Evolutionary conservation across 805 yeast species (phyloP), one percentile per base, ranked within the genome.

Genomic region (Kazachstania africana): DNA sequence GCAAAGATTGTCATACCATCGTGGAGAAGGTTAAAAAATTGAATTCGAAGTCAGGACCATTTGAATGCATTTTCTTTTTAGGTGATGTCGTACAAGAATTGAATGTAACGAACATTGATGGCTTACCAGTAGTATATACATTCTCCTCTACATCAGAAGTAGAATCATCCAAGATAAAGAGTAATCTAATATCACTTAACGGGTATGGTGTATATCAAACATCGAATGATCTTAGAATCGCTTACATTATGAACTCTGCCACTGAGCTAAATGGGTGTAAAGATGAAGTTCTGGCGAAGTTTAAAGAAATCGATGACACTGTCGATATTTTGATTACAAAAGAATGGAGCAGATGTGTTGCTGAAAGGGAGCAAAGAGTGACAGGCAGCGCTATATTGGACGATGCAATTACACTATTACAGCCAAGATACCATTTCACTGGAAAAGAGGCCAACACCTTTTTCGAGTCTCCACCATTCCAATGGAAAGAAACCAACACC

Each of bases 351-450:
- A 46, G 57, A 2, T 50, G 60, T 0, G 59, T 78, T 15, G 66
- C 78, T 0, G 47, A 53, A 9, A 66, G 60, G 33, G 62, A 65
- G 22, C 57, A 60, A 18, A 48, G 66, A 13, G 48, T 68, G n/a
- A 58, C 63, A 5, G 76, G 76, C 0, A 60, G 65, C 40, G 28
- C 45, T 0, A 40, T 55, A 12, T 50, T 76, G 3, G 83, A 77
- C 48, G 46, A 44, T 4, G 36, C 75, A 2, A 66, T 72, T 2
- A 50, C 54, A 28, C 36, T 44, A 12, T 32, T 60, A 3, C 62
- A 65, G 36, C 94, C 94, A 3, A 59, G 72, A 35, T 82, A 82
- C 47, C 79, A 78, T 53, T 75, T 82, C 45, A 60, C 72, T 2
- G 67, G 37, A 12, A 31, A 26, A 12, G 61, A 63, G 10, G 29